These are phyloP conservation scores for Bipolaris bicolor DNA, from an alignment of 2,329 filamentous ascomycete species.

Conservation along the genomic window DNA sequence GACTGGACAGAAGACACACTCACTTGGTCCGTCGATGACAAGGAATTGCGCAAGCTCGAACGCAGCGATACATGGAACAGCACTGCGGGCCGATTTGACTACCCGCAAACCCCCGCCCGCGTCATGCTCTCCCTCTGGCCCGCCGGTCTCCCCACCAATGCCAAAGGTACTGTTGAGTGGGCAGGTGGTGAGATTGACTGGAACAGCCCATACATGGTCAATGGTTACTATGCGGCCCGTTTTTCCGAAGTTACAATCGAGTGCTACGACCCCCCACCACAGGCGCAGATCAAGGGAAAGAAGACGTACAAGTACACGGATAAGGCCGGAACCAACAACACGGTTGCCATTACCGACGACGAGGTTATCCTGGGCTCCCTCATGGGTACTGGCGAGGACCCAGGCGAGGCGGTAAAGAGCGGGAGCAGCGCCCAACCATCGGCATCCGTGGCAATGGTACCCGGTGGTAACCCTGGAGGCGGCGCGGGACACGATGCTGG, in stretches of 20 bases:
- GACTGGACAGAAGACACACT: conserved; percentile 88
- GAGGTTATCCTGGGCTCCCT: conserved; percentile 79
- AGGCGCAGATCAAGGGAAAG: conserved; percentile 64
- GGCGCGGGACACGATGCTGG: conserved; percentile 53
- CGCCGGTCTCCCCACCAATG: conserved; percentile 79
- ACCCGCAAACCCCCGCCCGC: conserved; percentile 87
- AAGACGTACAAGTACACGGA: conserved; percentile 78
- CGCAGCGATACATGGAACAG: conserved; percentile 84
- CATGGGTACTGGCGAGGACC: conserved; percentile 79
- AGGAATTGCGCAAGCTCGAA: conserved; percentile 74
- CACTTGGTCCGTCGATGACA: conserved; percentile 85
- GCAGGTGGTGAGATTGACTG: conserved; percentile 90
- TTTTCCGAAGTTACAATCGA: conserved; percentile 79
- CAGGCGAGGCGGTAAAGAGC: conserved; percentile 50
- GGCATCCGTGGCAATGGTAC: conserved; percentile 56
- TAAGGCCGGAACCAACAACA: conserved; percentile 69
- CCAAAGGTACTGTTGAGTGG: conserved; percentile 85
- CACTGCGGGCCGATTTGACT: conserved; percentile 81
- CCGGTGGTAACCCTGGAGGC: conserved; percentile 61
- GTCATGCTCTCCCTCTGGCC: conserved; percentile 97
- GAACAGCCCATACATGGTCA: conserved; percentile 79
- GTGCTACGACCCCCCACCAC: conserved; percentile 84
- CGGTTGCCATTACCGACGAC: conserved; percentile 76
- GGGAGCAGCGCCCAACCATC: conserved; percentile 35
- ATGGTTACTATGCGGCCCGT: conserved; percentile 88